These are phyloP conservation scores for Debaryomyces nepalensis DNA, from an alignment of 1,139 yeast genomes.

Conservation along the genomic window DNA sequence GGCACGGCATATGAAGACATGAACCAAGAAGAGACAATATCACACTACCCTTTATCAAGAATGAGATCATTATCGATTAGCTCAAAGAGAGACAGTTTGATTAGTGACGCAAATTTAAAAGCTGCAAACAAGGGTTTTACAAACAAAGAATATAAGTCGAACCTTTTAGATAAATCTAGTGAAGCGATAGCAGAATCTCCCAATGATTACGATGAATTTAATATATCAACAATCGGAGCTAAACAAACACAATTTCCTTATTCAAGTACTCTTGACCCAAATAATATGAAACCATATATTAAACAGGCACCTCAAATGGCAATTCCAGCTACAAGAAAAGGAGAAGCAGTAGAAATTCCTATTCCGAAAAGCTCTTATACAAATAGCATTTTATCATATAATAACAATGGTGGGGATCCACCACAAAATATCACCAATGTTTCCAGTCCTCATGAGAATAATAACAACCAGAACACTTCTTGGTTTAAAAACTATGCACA, in stretches of 20 bases:
- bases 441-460: constrained; percentile 12
- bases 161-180: constrained; percentile 1
- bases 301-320: constrained; percentile 80
- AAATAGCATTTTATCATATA: constrained; percentile 13
- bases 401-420: constrained; percentile 6
- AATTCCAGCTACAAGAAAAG: constrained; percentile 79
- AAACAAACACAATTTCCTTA: too few species aligned
- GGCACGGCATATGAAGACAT: constrained; percentile 25
- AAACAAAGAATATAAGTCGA: constrained; percentile 16
- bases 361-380: constrained; percentile 31
- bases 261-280: neutral
- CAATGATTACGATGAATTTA: constrained; percentile 9
- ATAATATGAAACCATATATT: constrained; percentile 34
- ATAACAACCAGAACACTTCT: constrained; percentile 15
- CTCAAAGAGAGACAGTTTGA: constrained; percentile 28
- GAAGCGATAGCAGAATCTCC: neutral
- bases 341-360: constrained; percentile 79
- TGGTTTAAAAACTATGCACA: constrained; percentile 36
- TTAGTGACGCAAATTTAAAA: constrained; percentile 13
- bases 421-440: neutral
- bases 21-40: constrained; percentile 9
- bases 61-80: constrained; percentile 37
- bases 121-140: constrained; percentile 22
- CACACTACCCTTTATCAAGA: constrained; percentile 36
- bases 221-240: neutral